Base-by-base conservation (phyloP, 306 rosid genomes). In the Dryas drummondii region DNA sequence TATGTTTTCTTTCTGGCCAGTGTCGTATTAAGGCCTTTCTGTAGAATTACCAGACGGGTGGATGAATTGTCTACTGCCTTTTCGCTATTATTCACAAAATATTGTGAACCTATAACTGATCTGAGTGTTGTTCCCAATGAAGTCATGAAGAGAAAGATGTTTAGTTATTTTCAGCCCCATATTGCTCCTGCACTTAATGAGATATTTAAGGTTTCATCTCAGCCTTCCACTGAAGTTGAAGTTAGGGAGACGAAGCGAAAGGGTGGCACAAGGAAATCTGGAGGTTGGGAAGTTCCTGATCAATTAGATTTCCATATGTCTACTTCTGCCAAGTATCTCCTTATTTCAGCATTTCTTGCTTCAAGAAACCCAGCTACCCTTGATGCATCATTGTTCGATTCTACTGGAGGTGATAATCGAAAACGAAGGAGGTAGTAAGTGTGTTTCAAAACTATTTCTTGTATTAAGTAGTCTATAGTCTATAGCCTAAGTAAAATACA, bases 291-390 rank as follows among this genome's bases (percentile, higher is more conserved):
- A 72, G 90, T 71, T 82, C 72, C 68, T n/a, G 84, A 77, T n/a
- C 81, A 86, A 65, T 78, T 88, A 62, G 97, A 86, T 68, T 88
- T 94, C 79, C 96, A 92, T 73, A 86, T 94, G 97, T 86, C 92
- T 54, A 87, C 93, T 80, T 88, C 93, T 64, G 96, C 97, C 57
- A 94, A 92, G 76, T 92, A 92, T 85, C 99, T 90, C 75, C 90
- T 94, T 80, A 83, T 94, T 76, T 91, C 98, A n/a, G 97, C 96
- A 59, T 94, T 87, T 77, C 94, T 94, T 83, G 97, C 98, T 79
- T 94, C 98, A 74, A 80, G 97, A 91, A 94, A 94, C 64, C 97
- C 97, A 53, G 97, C 97, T 51, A 94, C 99, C 17, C 93, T 94
- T 71, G 97, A 94, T 78, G 97, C 96, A 62, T 94, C 98, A 27